Conservation (phyloP, 83 land plant species). For the Isoetes engelmannii region DNA sequence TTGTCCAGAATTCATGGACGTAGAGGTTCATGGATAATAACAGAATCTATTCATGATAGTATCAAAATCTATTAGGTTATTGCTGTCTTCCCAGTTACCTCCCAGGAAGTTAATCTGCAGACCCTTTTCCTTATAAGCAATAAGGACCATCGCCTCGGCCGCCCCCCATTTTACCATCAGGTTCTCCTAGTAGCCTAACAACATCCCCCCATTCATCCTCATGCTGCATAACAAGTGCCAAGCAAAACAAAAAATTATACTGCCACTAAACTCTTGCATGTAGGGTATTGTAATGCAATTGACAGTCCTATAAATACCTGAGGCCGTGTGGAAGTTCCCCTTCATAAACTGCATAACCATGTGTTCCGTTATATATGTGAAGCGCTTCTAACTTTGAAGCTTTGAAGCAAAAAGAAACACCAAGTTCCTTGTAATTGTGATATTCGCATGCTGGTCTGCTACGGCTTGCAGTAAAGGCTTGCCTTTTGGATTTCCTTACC, state of each 20-base stretch:
- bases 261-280: no score
- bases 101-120: constrained; percentile 24
- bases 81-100: constrained; percentile 19
- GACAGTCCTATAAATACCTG: background rate
- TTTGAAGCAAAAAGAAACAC: constrained; percentile 27
- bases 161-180: constrained; percentile 27
- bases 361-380: constrained; percentile 23
- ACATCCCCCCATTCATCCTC: constrained; percentile 13
- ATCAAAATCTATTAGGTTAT: no score
- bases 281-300: no score
- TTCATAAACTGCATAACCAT: constrained; percentile 13
- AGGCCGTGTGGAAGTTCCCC: constrained; percentile 18
- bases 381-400: constrained; percentile 12
- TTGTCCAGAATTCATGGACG: constrained; percentile 1
- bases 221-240: constrained; percentile 13
- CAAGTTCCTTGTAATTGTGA: constrained; percentile 26
- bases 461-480: constrained; percentile 14
- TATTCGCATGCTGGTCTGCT: constrained; percentile 20
- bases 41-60: constrained; percentile 21
- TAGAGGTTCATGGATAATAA: constrained; percentile 22
- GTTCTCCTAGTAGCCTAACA: constrained; percentile 24
- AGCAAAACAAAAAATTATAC: no score
- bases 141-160: constrained; percentile 21
- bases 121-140: constrained; percentile 26
- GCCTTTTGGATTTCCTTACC: no score